Evolutionary conservation across 2,329 filamentous ascomycete species (phyloP).

Genomic region (Clarireedia hainanense): DNA sequence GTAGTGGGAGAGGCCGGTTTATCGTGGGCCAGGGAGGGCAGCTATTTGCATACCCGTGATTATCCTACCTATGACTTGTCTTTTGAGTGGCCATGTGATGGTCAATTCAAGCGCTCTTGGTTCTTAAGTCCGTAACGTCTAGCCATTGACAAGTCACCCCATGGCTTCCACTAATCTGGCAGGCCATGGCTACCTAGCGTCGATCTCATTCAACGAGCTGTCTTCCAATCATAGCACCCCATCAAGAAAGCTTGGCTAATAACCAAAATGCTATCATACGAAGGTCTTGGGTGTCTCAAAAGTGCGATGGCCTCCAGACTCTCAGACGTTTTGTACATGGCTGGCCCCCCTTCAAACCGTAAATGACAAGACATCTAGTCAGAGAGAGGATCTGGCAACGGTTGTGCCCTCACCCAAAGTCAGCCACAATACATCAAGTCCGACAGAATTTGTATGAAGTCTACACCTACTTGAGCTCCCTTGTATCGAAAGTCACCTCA

Average conservation of each 20-base stretch:
- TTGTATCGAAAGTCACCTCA: slow-evolving; percentile 1
- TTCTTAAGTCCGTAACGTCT: no score
- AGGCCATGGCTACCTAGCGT: background rate
- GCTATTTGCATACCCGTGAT: no score
- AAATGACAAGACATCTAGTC: background rate
- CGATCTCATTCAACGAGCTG: background rate
- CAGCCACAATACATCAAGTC: background rate
- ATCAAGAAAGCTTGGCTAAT: background rate
- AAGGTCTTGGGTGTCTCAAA: background rate
- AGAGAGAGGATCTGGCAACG: background rate
- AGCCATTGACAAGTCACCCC: no score
- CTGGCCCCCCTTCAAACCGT: background rate
- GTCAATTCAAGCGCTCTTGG: no score
- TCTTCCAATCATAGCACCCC: background rate
- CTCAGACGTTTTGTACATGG: background rate
- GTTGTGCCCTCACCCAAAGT: background rate
- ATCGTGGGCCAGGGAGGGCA: no score
- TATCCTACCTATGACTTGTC: no score
- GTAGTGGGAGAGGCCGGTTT: no score
- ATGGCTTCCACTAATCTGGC: background rate
- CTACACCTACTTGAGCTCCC: background rate
- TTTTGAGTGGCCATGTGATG: no score
- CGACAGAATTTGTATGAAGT: slow-evolving; percentile 4
- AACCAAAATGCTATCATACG: background rate
- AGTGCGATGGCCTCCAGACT: background rate